phyloP scores from a whole-genome alignment of 345 rosid species.

The Rhodomyrtus tomentosa region DNA sequence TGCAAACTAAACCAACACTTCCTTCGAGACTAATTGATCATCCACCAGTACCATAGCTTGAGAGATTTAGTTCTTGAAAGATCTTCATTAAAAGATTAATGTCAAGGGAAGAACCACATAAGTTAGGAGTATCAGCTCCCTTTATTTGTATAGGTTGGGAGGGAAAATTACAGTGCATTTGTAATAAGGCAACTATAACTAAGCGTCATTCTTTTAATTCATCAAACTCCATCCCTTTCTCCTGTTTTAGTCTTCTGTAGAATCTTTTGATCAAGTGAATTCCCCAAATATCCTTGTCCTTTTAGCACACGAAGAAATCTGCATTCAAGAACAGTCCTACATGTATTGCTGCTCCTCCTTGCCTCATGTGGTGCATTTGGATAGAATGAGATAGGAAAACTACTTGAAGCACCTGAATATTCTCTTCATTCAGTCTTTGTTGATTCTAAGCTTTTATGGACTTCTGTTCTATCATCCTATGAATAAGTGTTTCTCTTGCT shows the following conservation, averaged over 20 bases:
- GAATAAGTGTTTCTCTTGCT: not conserved
- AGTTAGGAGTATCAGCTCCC: not conserved
- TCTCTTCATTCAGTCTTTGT: not conserved
- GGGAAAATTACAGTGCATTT: not conserved
- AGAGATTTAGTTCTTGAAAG: not conserved
- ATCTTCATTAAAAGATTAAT: not conserved
- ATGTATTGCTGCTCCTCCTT: not conserved
- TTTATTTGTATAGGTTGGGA: not conserved
- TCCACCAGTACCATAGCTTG: not conserved
- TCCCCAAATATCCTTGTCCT: not conserved
- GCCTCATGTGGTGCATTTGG: not conserved
- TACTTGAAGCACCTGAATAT: not conserved
- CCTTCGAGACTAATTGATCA: not conserved
- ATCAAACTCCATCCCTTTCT: not conserved
- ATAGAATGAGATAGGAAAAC: not conserved
- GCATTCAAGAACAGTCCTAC: not conserved
- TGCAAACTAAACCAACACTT: not conserved
- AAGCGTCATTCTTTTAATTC: not conserved
- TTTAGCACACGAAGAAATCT: not conserved
- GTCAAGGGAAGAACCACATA: not conserved
- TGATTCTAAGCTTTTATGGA: not conserved
- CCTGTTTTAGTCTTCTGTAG: not conserved
- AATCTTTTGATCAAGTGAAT: not conserved
- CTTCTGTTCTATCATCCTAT: not conserved
- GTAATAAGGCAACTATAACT: not conserved